Base-by-base conservation (phyloP, 192 early-diverging fungal species). In the Coemansia sp. region DNA sequence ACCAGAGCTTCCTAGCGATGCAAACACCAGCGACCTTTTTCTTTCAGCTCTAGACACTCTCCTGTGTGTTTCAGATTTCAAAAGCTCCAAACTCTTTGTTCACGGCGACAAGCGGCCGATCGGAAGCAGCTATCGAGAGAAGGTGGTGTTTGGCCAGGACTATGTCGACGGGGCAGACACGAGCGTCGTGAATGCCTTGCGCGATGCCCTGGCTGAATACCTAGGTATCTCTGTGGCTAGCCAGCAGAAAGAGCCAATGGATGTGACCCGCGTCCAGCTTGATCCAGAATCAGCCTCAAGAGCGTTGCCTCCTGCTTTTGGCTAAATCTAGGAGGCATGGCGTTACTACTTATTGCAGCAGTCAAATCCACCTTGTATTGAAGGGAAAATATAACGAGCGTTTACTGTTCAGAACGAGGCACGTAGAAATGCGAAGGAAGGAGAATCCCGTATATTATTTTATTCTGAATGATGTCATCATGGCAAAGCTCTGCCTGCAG, bases 31-130 rank as follows among this genome's bases (percentile, higher is more conserved):
- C 29, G 75, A 72, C n/a, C 63, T 37, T 33, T 65, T 69, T 23
- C 40, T 79, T 57, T 72, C 70, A 1, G 61, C 62, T 2, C 28
- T 79, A 9, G 55, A 47, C 45, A 66, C 48, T 17, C 30, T 79
- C 7, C 56, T 36, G 10, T 42, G 55, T 0, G 63, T 72, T 8
- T 65, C 75, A 22, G 59, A 30, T 11, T 53, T 79, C 40, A 45
- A 38, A 27, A 54, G 64, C 1, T 50, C 54, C 8, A 64, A 19
- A 7, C 42, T 69, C 50, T 55, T 72, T 48, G 37, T 79, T 15
- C 62, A 66, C 22, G 59, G 55, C 15, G 75, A 79, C 34, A 72
- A 72, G 63, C 65, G 75, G 52, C 70, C 75, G 1, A 55, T 50
- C 19, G 70, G 70, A 17, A 79, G 75, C 66, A 57, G 59, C 25